Evolutionary conservation across 805 yeast genomes (phyloP), one percentile per base, ranked within the genome.

Genomic region (Sugiyamaella floridensis): DNA sequence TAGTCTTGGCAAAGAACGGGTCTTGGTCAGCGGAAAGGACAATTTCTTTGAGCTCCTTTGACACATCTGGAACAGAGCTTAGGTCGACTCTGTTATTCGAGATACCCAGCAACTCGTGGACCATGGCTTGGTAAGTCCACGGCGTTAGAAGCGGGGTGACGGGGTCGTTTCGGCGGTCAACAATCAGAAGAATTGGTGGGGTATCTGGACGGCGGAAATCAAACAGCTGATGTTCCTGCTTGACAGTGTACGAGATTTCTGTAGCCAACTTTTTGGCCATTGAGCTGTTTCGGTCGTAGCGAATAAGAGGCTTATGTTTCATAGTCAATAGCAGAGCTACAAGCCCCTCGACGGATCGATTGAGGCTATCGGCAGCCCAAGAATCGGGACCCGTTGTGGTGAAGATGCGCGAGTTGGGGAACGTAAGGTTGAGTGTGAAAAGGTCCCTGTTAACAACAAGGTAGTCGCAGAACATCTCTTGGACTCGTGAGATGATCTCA

Each of bases 71-170:
- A 1, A 80, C 76, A 1, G 68, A 62, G 0, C 83, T 72, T 37
- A 90, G 67, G 59, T 81, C 85, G 3, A 89, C 95, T 1, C 90
- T 78, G 60, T 93, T 92, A 63, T 89, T 85, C 34, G 75, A 71
- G 54, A 93, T 86, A 1, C 92, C 96, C 29, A 93, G 72, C 19
- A 89, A 76, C 66, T 95, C 98, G 66, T 92, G 96, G 15, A 93
- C 88, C 98, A 93, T 92, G 1, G 97, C 86, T 65, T 92, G 98
- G 69, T 89, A 93, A 1, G 99, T 90, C 99, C 99, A 93, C 1
- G 98, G 99, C 41, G 85, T 80, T 47, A 93, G 71, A 29, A 93
- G 75, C 1, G 99, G 97, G 0, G 99, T 92, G 12, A 92, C 74
- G 1, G 99, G 97, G 68, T 93, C 99, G 63, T 81, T 85, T 53